Evolutionary conservation across 805 yeast genomes (phyloP).

Genomic region (Millerozyma acaciae): DNA sequence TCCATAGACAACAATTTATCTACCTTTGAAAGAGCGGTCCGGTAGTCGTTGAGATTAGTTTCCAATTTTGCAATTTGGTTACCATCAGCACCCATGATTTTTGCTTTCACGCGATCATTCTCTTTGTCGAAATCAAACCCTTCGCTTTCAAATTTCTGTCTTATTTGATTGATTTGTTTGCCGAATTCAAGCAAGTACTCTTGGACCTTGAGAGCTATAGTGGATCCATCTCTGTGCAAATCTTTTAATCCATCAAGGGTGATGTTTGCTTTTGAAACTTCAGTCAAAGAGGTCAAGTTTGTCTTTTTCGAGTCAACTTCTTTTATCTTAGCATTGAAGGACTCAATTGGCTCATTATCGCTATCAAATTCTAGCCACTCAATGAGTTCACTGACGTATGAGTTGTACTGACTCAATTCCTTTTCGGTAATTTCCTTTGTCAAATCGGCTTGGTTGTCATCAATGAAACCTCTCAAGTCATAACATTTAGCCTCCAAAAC

Average conservation of each 20-base stretch:
- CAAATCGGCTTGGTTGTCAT: conserved; percentile 44
- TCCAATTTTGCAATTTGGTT: conserved; percentile 26
- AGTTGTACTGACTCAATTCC: conserved; percentile 16
- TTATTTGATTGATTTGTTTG: conserved; percentile 40
- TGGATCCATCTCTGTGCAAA: conserved; percentile 41
- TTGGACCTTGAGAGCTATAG: conserved; percentile 40
- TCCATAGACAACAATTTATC: conserved; percentile 19
- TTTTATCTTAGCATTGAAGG: conserved; percentile 22
- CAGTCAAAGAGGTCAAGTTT: conserved; percentile 31
- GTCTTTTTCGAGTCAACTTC: conserved; percentile 15
- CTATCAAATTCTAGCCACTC: conserved; percentile 82
- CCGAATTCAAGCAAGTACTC: conserved; percentile 42
- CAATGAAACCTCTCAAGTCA: conserved; percentile 57
- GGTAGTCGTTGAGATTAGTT: conserved; percentile 20
- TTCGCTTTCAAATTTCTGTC: conserved; percentile 39
- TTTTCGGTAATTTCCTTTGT: conserved; percentile 36
- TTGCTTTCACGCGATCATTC: conserved; percentile 39
- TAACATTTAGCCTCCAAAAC: conserved; percentile 72
- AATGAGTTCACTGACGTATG: conserved; percentile 44
- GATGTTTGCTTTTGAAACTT: conserved; percentile 44
- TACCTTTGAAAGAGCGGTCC: conserved; percentile 24
- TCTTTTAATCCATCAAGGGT: conserved; percentile 42
- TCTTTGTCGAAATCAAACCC: conserved; percentile 53
- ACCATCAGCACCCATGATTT: conserved; percentile 16
- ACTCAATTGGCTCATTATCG: conserved; percentile 41